phyloP scores from a whole-genome alignment of 2,329 filamentous ascomycete genomes.

The Aspergillus japonicus region DNA sequence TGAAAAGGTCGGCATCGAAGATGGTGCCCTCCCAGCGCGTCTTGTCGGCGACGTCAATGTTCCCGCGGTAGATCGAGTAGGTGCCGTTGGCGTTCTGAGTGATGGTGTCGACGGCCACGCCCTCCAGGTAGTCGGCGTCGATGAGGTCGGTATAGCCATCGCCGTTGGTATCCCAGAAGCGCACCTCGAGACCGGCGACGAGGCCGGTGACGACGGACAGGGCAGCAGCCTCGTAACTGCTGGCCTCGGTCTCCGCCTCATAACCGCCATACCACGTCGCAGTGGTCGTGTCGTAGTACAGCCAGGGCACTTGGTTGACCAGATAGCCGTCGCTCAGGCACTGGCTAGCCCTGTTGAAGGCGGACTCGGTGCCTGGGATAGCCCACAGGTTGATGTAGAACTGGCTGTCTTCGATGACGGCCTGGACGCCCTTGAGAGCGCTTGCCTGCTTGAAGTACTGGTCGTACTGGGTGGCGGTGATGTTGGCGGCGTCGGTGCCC shows the following conservation, averaged over 20 bases:
- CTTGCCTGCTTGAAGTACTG: slow-evolving; percentile 2
- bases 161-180: slow-evolving; percentile 2
- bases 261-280: not conserved
- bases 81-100: not conserved
- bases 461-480: not conserved
- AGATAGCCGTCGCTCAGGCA: slow-evolving; percentile 2
- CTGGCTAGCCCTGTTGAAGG: not conserved
- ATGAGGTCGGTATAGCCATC: slow-evolving; percentile 3
- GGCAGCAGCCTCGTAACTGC: not conserved
- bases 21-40: not conserved
- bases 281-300: not conserved
- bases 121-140: slow-evolving; percentile 3
- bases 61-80: slow-evolving; percentile 1
- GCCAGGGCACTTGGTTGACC: slow-evolving; percentile 1
- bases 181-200: not conserved
- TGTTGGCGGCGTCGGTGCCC: not conserved
- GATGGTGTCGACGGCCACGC: not conserved
- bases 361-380: slow-evolving; percentile 1
- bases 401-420: not conserved
- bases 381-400: slow-evolving; percentile 3
- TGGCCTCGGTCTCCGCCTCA: not conserved
- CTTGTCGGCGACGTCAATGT: slow-evolving; percentile 1
- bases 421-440: not conserved
- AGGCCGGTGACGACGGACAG: not conserved
- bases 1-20: not conserved